These are phyloP conservation scores for Erysimum cheiranthoides DNA, from an alignment of 345 rosid genomes.

Conservation along the genomic window DNA sequence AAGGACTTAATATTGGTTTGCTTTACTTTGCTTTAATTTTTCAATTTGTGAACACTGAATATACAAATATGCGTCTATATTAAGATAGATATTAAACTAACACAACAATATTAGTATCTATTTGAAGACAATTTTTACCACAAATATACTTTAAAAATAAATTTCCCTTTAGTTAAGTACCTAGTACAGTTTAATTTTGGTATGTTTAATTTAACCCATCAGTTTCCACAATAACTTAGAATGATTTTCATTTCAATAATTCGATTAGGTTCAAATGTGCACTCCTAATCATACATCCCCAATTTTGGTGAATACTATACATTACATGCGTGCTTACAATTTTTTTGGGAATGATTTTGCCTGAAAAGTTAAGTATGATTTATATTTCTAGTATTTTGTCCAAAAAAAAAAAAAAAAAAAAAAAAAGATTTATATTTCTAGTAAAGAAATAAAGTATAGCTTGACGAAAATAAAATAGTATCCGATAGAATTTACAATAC, in stretches of 20 bases:
- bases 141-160: neutral
- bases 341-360: slow-evolving; percentile 26
- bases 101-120: neutral
- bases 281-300: slow-evolving; percentile 37
- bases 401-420: too few species aligned
- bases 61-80: neutral
- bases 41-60: neutral
- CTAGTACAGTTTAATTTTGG: neutral
- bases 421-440: neutral
- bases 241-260: slow-evolving; percentile 9
- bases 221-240: neutral
- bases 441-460: neutral
- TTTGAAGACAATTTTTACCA: neutral
- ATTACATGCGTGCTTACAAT: slow-evolving; percentile 34
- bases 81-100: neutral
- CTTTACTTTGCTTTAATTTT: neutral
- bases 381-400: neutral
- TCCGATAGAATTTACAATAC: neutral
- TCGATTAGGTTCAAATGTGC: slow-evolving; percentile 22
- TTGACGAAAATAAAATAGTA: neutral
- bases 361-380: slow-evolving; percentile 32
- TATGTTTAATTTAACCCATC: neutral
- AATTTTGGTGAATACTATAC: neutral
- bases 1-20: neutral
- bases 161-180: neutral